Percentiles rank a stretch among this genome's conserved stretches.
Evolutionary conservation across 1,284 basidiomycete genomes (phyloP).

Genomic region (Malassezia obtusa): DNA sequence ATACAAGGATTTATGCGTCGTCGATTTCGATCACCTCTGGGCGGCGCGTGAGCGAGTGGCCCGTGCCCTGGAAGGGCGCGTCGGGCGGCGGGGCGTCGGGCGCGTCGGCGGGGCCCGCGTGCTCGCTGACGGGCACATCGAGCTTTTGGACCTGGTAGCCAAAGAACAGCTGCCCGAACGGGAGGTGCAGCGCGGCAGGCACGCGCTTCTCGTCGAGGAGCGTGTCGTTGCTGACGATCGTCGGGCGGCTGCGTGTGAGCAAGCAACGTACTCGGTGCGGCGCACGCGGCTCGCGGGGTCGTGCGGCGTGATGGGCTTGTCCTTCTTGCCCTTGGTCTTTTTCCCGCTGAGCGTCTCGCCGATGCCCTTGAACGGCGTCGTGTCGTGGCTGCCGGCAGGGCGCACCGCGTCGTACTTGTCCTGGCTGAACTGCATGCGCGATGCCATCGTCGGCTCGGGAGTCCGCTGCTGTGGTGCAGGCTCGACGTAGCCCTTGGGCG

Average conservation of each 20-base stretch:
- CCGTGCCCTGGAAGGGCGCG: conserved; percentile 8
- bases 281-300: conserved; percentile 39
- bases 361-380: conserved; percentile 28
- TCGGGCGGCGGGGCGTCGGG: not conserved
- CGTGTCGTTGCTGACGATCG: conserved; percentile 72
- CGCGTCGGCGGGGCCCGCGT: conserved; percentile 13
- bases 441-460: conserved; percentile 84
- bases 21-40: conserved; percentile 35
- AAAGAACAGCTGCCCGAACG: conserved; percentile 58
- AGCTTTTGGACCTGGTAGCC: conserved; percentile 41
- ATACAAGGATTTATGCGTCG: conserved; percentile 21
- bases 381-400: not conserved
- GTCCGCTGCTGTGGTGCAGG: conserved; percentile 68
- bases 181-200: conserved; percentile 78
- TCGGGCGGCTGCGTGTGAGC: conserved; percentile 58
- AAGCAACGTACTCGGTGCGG: conserved; percentile 31
- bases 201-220: conserved; percentile 65
- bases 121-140: conserved; percentile 22
- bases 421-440: conserved; percentile 82
- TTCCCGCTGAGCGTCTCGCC: conserved; percentile 45
- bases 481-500: conserved; percentile 65
- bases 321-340: conserved; percentile 43
- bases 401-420: conserved; percentile 31
- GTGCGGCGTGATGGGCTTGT: conserved; percentile 40
- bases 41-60: conserved; percentile 4